A percentile compares a stretch with the other conserved stretches of the same genome.
Evolutionary conservation across 1,284 basidiomycete species (phyloP).

Genomic region (Microbotryomycetes sp.): DNA sequence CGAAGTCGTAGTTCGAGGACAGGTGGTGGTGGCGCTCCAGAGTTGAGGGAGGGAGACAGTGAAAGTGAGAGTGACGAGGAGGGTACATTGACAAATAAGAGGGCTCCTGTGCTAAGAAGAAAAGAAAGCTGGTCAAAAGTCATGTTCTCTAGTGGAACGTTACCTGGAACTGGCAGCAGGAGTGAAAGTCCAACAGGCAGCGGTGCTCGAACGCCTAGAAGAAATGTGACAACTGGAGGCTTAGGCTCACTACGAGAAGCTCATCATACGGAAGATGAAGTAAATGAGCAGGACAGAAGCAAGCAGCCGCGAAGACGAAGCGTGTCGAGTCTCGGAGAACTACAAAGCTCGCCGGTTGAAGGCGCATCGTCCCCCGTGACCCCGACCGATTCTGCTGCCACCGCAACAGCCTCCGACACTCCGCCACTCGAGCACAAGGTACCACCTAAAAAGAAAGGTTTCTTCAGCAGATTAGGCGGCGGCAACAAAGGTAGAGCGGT

Average conservation of each 20-base stretch:
- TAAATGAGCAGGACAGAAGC: background rate
- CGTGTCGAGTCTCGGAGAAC: background rate
- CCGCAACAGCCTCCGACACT: too few species aligned
- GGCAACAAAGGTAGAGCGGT: background rate
- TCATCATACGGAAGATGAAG: background rate
- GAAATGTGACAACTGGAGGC: background rate
- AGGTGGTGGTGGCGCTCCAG: background rate
- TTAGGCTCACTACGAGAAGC: background rate
- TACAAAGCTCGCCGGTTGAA: background rate
- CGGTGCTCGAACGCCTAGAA: background rate
- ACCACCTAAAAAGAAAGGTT: background rate
- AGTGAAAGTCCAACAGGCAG: slow-evolving; percentile 15
- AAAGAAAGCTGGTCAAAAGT: background rate
- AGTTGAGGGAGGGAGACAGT: slow-evolving; percentile 5
- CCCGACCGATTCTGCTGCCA: too few species aligned
- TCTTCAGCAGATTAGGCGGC: background rate
- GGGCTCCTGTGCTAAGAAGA: background rate
- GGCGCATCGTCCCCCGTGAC: background rate
- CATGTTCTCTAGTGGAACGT: background rate
- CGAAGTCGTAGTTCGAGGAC: background rate
- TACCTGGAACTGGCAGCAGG: background rate
- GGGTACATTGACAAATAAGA: background rate
- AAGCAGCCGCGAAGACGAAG: background rate
- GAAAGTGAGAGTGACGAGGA: background rate
- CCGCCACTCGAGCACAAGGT: too few species aligned